Percentiles rank a stretch among this genome's conserved stretches.
Conservation (phyloP, 768 basidiomycete genomes). For the Dendrothele bispora region DNA sequence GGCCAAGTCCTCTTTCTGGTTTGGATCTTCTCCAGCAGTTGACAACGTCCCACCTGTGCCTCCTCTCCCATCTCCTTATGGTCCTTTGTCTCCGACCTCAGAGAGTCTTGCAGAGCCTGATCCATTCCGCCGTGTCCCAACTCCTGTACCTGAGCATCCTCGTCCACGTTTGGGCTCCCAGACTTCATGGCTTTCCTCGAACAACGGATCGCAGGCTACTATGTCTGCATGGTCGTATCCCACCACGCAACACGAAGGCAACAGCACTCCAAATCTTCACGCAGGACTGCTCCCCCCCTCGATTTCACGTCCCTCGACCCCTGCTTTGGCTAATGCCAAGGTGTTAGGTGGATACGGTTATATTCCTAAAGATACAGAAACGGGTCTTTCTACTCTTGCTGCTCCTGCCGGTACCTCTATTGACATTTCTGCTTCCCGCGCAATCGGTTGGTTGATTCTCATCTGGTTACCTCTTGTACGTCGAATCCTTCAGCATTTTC, state of each 20-base stretch:
- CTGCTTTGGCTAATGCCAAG: constrained; percentile 55
- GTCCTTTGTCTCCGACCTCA: constrained; percentile 42
- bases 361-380: constrained; percentile 52
- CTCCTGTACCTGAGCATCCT: constrained; percentile 31
- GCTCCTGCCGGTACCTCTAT: constrained; percentile 44
- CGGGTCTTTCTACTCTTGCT: constrained; percentile 47
- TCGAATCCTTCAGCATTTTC: constrained; percentile 11
- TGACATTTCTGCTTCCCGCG: constrained; percentile 55
- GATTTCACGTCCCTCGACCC: constrained; percentile 47
- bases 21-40: constrained; percentile 43
- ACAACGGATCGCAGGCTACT: constrained; percentile 54
- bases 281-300: constrained; percentile 37
- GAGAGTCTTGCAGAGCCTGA: constrained; percentile 49
- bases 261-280: constrained; percentile 42
- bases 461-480: constrained; percentile 74
- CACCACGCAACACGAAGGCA: constrained; percentile 38
- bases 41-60: constrained; percentile 56
- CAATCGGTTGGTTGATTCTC: constrained; percentile 61
- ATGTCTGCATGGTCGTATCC: constrained; percentile 73
- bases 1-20: constrained; percentile 65
- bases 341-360: constrained; percentile 74
- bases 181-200: constrained; percentile 73
- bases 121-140: constrained; percentile 60
- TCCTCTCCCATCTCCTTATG: constrained; percentile 63
- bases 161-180: constrained; percentile 61